These are phyloP conservation scores for Erysimum cheiri DNA, from an alignment of 441 rosid species.

Conservation along the genomic window DNA sequence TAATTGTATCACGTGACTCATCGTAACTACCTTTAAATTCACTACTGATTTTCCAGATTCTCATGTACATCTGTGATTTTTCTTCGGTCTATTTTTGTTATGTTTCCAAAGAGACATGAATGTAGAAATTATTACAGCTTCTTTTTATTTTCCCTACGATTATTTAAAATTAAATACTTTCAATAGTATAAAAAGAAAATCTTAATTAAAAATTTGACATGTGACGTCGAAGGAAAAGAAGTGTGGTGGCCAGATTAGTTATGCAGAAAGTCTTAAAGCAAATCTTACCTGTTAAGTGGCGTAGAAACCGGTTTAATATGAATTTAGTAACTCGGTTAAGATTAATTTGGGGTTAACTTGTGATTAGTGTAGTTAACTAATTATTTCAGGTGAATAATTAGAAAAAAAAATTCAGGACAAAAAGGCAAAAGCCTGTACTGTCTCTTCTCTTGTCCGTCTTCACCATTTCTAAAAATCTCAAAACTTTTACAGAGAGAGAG, in stretches of 20 bases:
- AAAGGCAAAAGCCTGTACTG: conserved; percentile 34
- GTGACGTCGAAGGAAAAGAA: background rate
- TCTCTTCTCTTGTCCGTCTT: conserved; percentile 37
- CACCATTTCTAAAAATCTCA: conserved; percentile 40
- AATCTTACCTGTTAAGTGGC: background rate
- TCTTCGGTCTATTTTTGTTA: conserved; percentile 21
- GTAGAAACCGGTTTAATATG: conserved; percentile 22
- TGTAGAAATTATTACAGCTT: conserved; percentile 10
- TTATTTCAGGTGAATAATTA: conserved; percentile 34
- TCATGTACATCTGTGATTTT: conserved; percentile 32
- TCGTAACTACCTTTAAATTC: conserved; percentile 30
- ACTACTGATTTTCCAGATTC: conserved; percentile 24
- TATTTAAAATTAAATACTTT: background rate
- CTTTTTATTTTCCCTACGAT: background rate
- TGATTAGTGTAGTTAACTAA: conserved; percentile 17
- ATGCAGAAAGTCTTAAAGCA: background rate
- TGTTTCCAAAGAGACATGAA: conserved; percentile 33
- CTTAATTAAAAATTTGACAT: background rate
- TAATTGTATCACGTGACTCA: conserved; percentile 31
- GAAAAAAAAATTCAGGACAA: conserved; percentile 16
- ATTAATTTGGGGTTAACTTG: conserved; percentile 20
- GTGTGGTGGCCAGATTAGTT: background rate
- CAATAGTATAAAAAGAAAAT: background rate
- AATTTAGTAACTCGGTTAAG: background rate
- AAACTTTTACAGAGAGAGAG: conserved; percentile 18